Conservation (phyloP, 768 basidiomycete species). For the Rhizopogon rudus region DNA sequence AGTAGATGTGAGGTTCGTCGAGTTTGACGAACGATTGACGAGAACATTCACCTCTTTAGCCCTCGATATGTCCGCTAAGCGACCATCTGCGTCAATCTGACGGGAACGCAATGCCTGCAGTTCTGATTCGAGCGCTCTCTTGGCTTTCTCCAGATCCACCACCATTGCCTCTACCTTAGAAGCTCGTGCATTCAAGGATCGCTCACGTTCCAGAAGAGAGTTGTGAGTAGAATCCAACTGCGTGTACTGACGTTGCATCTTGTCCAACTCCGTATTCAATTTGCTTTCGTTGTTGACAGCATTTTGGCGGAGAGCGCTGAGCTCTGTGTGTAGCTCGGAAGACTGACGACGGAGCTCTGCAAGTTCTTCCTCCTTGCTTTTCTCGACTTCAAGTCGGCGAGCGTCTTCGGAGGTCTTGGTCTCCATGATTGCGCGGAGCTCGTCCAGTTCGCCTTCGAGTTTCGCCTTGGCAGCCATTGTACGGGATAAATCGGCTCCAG, state of each 20-base stretch:
- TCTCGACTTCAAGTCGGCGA: conserved; percentile 77
- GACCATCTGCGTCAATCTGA: conserved; percentile 61
- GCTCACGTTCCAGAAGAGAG: conserved; percentile 61
- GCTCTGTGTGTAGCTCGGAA: conserved; percentile 55
- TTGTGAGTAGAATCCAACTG: conserved; percentile 56
- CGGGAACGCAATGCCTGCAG: conserved; percentile 62
- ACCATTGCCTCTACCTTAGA: conserved; percentile 44
- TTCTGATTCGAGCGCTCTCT: conserved; percentile 66
- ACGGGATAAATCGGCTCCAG: conserved; percentile 49
- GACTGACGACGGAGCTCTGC: conserved; percentile 62
- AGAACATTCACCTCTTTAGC: conserved; percentile 64
- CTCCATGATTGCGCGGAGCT: conserved; percentile 76
- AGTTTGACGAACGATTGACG: not conserved
- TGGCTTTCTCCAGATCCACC: conserved; percentile 62
- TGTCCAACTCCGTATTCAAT: conserved; percentile 72
- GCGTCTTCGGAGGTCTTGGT: conserved; percentile 86
- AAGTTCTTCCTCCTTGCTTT: conserved; percentile 85
- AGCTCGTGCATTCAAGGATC: conserved; percentile 44
- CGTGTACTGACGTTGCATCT: conserved; percentile 51
- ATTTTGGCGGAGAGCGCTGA: conserved; percentile 56
- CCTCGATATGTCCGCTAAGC: conserved; percentile 54
- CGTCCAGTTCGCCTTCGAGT: conserved; percentile 80
- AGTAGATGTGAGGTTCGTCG: not conserved
- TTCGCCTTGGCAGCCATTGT: conserved; percentile 44
- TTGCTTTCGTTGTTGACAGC: conserved; percentile 66